These are phyloP conservation scores for Fusarium sacchari DNA, from an alignment of 2,329 filamentous ascomycete genomes.

Conservation along the genomic window DNA sequence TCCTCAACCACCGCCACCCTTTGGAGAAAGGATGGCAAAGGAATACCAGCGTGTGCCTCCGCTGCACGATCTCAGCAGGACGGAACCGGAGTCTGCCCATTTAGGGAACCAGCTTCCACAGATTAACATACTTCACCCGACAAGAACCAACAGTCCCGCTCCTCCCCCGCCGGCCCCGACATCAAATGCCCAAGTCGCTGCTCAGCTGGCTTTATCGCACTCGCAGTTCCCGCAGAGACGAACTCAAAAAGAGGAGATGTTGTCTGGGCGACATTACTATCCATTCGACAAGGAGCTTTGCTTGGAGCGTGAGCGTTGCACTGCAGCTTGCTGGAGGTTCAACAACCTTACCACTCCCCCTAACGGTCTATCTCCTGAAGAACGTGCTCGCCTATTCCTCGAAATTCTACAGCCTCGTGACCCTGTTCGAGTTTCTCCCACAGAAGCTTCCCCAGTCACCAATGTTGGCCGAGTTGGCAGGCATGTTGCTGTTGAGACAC, in stretches of 20 bases:
- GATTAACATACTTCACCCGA: conserved; percentile 65
- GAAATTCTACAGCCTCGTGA: conserved; percentile 75
- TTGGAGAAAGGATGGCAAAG: conserved; percentile 62
- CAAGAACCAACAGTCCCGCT: conserved; percentile 60
- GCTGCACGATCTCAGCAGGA: conserved; percentile 67
- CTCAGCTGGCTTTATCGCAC: conserved; percentile 68
- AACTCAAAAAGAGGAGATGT: conserved; percentile 91
- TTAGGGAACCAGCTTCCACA: conserved; percentile 64
- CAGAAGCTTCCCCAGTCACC: conserved; percentile 61
- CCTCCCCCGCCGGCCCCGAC: conserved; percentile 51
- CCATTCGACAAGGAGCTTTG: conserved; percentile 82
- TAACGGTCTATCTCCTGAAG: conserved; percentile 73
- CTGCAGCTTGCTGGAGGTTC: conserved; percentile 82
- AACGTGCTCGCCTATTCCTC: conserved; percentile 75
- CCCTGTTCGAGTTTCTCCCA: conserved; percentile 65
- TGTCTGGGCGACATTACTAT: conserved; percentile 80
- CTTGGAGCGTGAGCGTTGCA: conserved; percentile 86
- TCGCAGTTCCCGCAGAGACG: conserved; percentile 59
- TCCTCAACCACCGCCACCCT: conserved; percentile 54
- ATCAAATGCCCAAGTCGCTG: conserved; percentile 63
- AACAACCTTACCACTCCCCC: conserved; percentile 82
- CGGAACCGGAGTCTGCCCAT: conserved; percentile 64
- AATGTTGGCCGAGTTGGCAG: conserved; percentile 74
- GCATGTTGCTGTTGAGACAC: conserved; percentile 82
- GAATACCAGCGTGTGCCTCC: conserved; percentile 71